Evolutionary conservation across 768 basidiomycete species (phyloP).

Genomic region (Leccinum subgranulosum): DNA sequence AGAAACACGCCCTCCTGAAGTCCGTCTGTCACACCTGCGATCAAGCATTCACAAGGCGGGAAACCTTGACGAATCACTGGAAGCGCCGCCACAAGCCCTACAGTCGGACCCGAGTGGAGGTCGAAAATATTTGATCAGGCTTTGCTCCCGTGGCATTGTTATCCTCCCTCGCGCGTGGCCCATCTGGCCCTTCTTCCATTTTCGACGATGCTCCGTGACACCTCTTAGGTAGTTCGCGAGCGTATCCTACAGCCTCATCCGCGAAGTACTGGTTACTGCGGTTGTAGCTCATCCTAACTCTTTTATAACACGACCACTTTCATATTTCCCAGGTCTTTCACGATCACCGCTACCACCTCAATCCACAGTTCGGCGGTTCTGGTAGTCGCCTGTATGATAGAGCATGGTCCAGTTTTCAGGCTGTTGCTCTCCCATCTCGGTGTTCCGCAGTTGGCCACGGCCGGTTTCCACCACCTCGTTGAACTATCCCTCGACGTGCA

Average conservation of each 20-base stretch:
- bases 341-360: not conserved
- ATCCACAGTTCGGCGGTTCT: no score
- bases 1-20: not conserved
- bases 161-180: not conserved
- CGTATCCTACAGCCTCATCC: not conserved
- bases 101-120: not conserved
- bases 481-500: not conserved
- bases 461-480: no score
- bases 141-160: not conserved
- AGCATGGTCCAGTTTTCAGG: no score
- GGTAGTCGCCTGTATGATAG: no score
- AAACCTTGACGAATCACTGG: not conserved
- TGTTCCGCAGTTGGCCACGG: not conserved
- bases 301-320: not conserved
- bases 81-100: not conserved
- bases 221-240: not conserved
- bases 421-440: no score
- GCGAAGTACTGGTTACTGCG: not conserved
- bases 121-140: not conserved
- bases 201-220: not conserved
- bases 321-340: not conserved
- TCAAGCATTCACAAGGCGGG: constrained; percentile 2
- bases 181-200: not conserved
- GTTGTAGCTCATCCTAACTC: not conserved
- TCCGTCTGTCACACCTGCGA: constrained; percentile 1